Base-by-base conservation (phyloP, 176 grass and related monocot species). In the Themeda triandra region DNA sequence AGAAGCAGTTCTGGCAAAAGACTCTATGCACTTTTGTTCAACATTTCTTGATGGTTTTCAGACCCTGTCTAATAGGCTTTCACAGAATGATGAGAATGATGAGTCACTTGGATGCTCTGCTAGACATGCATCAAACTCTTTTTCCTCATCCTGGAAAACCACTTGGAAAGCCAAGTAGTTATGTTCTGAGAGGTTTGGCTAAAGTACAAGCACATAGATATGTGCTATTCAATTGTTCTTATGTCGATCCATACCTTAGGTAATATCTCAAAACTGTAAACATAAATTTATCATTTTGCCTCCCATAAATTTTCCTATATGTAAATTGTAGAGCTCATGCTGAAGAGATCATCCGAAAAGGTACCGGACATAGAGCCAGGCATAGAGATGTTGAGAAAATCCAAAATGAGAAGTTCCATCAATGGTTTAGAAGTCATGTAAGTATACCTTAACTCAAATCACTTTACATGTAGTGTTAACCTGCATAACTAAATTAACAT, bases 171-270 rank as follows among this genome's bases (percentile, higher is more conserved):
- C 48, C 58, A 17, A 11, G 54, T 2, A 59, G 7, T 21, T 84
- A 31, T 60, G 32, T 84, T 10, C 11, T 85, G 14, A 63, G 28
- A 24, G 12, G n/a, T 78, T 41, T 80, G 67, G 39, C 64, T 3
- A 80, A 65, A 67, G 15, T 48, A 63, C 87, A 89, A 41, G 66
- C 66, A 66, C 75, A 85, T 69, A 58, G 72, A 51, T 89, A 67
- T 67, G 21, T 4, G 21, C 8, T 89, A 53, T 80, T 84, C 8
- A 84, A 85, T 75, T 85, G 51, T 79, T 49, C 29, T 0, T 13
- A 60, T 54, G 63, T 80, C 15, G 45, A 51, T 31, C 10, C 23
- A 30, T 85, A 72, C 35, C 56, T 78, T 19, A 24, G 56, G 83
- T 79, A 90, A 87, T 63, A 62, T 74, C 23, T 60, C 58, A 60